phyloP scores from a whole-genome alignment of 176 grass and related monocot genomes.

The Rhipidocladum racemiflorum region DNA sequence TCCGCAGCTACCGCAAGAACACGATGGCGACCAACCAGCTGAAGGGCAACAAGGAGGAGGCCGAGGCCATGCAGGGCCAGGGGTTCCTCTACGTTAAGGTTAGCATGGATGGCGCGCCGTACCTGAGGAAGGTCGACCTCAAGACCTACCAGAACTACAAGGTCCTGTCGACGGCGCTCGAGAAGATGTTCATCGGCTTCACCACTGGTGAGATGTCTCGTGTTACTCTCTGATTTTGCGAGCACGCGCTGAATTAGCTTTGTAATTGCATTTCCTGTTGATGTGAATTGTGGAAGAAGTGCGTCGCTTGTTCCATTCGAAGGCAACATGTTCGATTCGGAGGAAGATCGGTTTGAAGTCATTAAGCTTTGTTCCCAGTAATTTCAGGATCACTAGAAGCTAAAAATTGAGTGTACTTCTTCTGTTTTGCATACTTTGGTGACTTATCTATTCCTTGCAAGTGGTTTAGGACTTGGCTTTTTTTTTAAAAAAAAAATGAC shows the following conservation, averaged over 20 bases:
- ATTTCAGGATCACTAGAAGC: neutral
- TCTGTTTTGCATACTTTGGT: neutral
- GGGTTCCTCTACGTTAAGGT: slow-evolving; percentile 85
- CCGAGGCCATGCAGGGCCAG: slow-evolving; percentile 44
- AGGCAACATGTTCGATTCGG: neutral
- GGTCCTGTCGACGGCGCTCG: slow-evolving; percentile 76
- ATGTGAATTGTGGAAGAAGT: slow-evolving; percentile 3
- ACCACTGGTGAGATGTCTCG: slow-evolving; percentile 60
- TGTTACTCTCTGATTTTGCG: neutral
- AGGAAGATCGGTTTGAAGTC: neutral
- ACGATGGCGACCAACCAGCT: slow-evolving; percentile 67
- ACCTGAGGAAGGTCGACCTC: slow-evolving; percentile 93
- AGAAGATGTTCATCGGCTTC: slow-evolving; percentile 94
- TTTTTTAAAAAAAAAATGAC: neutral
- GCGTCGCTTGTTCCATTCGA: neutral
- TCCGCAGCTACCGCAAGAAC: slow-evolving; percentile 87
- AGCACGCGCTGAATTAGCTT: neutral
- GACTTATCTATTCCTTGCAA: neutral
- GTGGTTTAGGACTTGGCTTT: neutral
- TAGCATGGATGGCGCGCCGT: slow-evolving; percentile 88
- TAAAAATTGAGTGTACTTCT: neutral
- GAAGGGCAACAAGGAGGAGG: slow-evolving; percentile 62
- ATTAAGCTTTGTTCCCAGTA: neutral
- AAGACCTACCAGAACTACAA: slow-evolving; percentile 85
- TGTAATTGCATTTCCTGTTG: slow-evolving; percentile 4